A percentile compares a stretch with the other conserved stretches of the same genome.
phyloP scores from a whole-genome alignment of 768 basidiomycete species.

The Phylloporus arenicola region DNA sequence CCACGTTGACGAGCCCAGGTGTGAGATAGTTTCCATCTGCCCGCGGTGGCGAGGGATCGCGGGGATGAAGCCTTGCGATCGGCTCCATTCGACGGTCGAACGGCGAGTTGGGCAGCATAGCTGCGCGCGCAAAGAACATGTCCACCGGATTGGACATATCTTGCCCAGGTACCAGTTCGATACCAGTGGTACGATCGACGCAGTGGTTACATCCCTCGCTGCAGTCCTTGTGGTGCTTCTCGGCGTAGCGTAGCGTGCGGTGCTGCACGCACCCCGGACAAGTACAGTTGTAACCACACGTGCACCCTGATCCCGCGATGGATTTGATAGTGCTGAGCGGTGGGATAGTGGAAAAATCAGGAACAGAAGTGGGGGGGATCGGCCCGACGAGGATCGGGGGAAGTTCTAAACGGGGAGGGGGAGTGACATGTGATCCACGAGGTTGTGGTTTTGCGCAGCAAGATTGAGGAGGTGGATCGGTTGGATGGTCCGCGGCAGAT shows the following conservation, averaged over 20 bases:
- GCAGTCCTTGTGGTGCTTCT: slow-evolving; percentile 34
- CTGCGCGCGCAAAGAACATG: slow-evolving; percentile 61
- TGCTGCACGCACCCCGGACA: slow-evolving; percentile 75
- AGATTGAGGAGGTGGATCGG: slow-evolving; percentile 17
- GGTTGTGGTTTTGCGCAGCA: slow-evolving; percentile 9
- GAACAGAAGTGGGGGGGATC: slow-evolving; percentile 22
- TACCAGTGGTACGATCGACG: slow-evolving; percentile 46
- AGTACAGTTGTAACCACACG: slow-evolving; percentile 61
- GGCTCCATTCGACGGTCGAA: slow-evolving; percentile 34
- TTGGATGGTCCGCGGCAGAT: slow-evolving; percentile 3
- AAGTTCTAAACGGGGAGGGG: slow-evolving; percentile 35
- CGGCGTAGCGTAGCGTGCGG: slow-evolving; percentile 47
- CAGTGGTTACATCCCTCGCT: slow-evolving; percentile 56
- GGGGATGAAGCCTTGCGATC: slow-evolving; percentile 48
- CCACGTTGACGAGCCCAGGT: slow-evolving; percentile 50
- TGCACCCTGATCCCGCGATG: slow-evolving; percentile 64
- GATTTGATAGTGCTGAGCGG: slow-evolving; percentile 54
- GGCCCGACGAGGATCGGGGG: slow-evolving; percentile 41
- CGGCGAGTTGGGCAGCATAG: slow-evolving; percentile 62
- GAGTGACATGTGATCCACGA: background rate
- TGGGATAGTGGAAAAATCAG: slow-evolving; percentile 54
- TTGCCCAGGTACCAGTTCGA: slow-evolving; percentile 37
- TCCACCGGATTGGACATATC: slow-evolving; percentile 41
- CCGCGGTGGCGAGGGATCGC: slow-evolving; percentile 25
- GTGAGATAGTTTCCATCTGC: slow-evolving; percentile 37